Evolutionary conservation across 1,139 yeast genomes (phyloP).

Genomic region (Meyerozyma athensensis): DNA sequence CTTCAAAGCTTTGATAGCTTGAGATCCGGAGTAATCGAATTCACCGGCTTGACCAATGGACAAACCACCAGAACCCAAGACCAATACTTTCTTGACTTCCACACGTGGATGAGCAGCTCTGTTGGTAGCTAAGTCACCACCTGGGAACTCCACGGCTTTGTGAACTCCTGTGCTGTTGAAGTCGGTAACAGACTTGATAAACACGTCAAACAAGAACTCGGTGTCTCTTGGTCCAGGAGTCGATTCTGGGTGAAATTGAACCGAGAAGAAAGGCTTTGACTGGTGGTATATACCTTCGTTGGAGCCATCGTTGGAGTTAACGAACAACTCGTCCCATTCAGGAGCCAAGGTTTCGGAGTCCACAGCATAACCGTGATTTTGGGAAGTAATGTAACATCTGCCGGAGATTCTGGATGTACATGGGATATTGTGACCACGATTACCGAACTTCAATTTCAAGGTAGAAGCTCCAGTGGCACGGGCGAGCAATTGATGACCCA

Average conservation of each 20-base stretch:
- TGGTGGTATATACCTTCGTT: conserved; percentile 97
- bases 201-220: conserved; percentile 92
- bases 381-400: conserved; percentile 97
- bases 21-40: conserved; percentile 97
- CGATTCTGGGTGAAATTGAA: conserved; percentile 98
- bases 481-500: conserved; percentile 97
- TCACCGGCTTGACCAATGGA: conserved; percentile 99
- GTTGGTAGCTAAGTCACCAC: conserved; percentile 74
- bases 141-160: conserved; percentile 85
- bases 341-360: conserved; percentile 66
- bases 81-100: conserved; percentile 88
- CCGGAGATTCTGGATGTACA: conserved; percentile 92
- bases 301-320: conserved; percentile 94
- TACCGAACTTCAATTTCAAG: conserved; percentile 91
- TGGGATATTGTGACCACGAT: conserved; percentile 99
- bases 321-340: conserved; percentile 93
- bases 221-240: conserved; percentile 99
- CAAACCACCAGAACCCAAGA: conserved; percentile 97
- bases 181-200: conserved; percentile 76
- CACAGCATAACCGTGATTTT: conserved; percentile 98
- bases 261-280: conserved; percentile 89
- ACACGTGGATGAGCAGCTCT: conserved; percentile 69
- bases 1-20: conserved; percentile 88
- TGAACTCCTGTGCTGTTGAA: conserved; percentile 48
- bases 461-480: conserved; percentile 95